These are phyloP conservation scores for Hypoxylon sp. DNA, from an alignment of 2,329 filamentous ascomycete genomes.

Conservation along the genomic window DNA sequence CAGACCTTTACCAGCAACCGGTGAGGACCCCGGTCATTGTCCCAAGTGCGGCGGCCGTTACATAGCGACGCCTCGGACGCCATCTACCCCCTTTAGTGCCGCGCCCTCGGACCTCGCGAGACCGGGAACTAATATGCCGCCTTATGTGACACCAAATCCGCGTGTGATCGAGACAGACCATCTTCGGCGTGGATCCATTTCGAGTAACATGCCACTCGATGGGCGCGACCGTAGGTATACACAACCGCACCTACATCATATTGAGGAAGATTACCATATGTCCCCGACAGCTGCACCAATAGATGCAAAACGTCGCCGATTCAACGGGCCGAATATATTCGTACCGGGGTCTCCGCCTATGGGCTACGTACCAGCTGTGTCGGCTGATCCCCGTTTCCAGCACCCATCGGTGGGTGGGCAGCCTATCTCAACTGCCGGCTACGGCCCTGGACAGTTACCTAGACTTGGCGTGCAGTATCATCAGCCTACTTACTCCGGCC, in stretches of 20 bases:
- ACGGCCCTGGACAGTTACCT: constrained; percentile 51
- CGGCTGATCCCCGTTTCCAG: constrained; percentile 52
- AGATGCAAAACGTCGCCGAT: constrained; percentile 55
- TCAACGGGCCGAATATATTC: constrained; percentile 52
- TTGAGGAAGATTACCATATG: constrained; percentile 56
- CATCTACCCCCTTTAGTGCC: constrained; percentile 63
- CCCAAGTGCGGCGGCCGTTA: constrained; percentile 79
- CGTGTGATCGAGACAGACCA: constrained; percentile 52
- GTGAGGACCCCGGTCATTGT: constrained; percentile 72
- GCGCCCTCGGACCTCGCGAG: constrained; percentile 53
- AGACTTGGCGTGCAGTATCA: constrained; percentile 46
- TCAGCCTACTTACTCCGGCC: constrained; percentile 35
- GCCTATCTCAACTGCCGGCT: constrained; percentile 49
- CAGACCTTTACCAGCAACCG: constrained; percentile 51
- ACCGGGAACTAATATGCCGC: constrained; percentile 43
- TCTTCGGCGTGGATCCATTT: constrained; percentile 52
- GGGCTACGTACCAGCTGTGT: constrained; percentile 48
- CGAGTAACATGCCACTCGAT: constrained; percentile 62
- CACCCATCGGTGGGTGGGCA: constrained; percentile 47
- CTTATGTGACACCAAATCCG: constrained; percentile 48
- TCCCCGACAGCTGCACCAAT: constrained; percentile 51
- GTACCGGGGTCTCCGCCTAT: constrained; percentile 59
- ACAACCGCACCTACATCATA: constrained; percentile 61
- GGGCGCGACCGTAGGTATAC: constrained; percentile 74
- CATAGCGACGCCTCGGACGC: constrained; percentile 73